A percentile compares a stretch with the other conserved stretches of the same genome.
Evolutionary conservation across 192 early-diverging fungal species (phyloP).

Genomic region (Chytriomyces hyalinus): DNA sequence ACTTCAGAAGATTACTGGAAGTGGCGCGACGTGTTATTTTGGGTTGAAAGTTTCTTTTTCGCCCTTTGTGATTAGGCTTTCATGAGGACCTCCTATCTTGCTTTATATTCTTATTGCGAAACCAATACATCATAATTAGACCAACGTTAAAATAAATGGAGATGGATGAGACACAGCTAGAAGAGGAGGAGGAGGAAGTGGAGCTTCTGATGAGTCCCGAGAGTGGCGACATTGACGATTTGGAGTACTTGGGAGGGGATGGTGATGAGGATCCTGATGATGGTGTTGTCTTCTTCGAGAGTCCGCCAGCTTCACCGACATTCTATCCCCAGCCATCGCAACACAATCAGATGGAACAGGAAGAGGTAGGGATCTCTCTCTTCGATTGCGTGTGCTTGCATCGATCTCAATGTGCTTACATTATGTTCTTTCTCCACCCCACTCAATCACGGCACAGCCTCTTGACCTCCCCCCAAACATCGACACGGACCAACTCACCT

Average conservation of each 20-base stretch:
- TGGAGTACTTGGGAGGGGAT: not conserved
- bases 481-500: not conserved
- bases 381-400: no score
- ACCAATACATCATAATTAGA: no score
- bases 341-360: not conserved
- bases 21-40: not conserved
- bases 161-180: not conserved
- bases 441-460: no score
- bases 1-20: not conserved
- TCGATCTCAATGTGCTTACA: no score
- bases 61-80: no score
- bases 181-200: not conserved
- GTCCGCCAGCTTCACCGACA: constrained; percentile 5
- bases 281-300: constrained; percentile 2
- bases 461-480: no score
- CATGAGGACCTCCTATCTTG: no score
- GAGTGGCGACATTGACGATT: not conserved
- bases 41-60: not conserved
- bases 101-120: no score
- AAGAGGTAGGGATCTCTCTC: not conserved
- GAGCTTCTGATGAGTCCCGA: constrained; percentile 1
- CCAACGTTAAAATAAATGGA: no score
- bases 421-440: no score
- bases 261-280: not conserved
- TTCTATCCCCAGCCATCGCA: not conserved